Base-by-base conservation (phyloP, 148 eudicot species). In the Camellia sinensis region DNA sequence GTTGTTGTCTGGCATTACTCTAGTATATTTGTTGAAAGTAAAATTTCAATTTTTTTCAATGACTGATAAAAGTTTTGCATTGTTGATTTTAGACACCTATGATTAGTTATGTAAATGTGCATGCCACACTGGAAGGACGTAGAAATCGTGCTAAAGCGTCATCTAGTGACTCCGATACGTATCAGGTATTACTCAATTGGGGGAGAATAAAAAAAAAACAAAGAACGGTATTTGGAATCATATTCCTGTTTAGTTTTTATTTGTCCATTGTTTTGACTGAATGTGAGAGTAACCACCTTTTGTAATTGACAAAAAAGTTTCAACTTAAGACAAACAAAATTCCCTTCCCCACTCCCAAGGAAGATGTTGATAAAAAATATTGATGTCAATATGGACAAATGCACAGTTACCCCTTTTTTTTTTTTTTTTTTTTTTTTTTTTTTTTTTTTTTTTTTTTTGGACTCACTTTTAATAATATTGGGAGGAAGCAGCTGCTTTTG, bases 91-190 rank as follows among this genome's bases (percentile, higher is more conserved):
- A 95, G 99, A 95, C 99, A 5, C 99, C 99, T 8, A 93, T 95
- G 99, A 85, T 95, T 66, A 95, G 97, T 82, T 95, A 95, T 79
- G 89, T 93, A 59, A 95, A 95, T 87, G 97, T 95, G 54, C 99
- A 95, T 86, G 99, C 94, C 80, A 90, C 93, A 73, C 84, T 95
- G 72, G 97, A 95, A 76, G 99, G 91, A 67, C 86, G 99, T 45
- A 88, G 99, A 82, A 90, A 82, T 85, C 93, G 89, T 62, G 97
- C 99, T 56, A 92, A 91, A 90, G 89, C 93, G 71, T 90, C 97
- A 40, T 86, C 97, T 9, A 76, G 76, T 78, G 93, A 91, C 84
- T 74, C 91, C 66, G 94, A 88, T 62, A 69, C 86, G 76, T 91
- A 93, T 85, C 90, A 91, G 97, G 97, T 95, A 89, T 52, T 77